Percentiles rank a stretch among this genome's conserved stretches.
phyloP scores from a whole-genome alignment of 2,329 filamentous ascomycete species.

The Verticillium zaregamsianum region DNA sequence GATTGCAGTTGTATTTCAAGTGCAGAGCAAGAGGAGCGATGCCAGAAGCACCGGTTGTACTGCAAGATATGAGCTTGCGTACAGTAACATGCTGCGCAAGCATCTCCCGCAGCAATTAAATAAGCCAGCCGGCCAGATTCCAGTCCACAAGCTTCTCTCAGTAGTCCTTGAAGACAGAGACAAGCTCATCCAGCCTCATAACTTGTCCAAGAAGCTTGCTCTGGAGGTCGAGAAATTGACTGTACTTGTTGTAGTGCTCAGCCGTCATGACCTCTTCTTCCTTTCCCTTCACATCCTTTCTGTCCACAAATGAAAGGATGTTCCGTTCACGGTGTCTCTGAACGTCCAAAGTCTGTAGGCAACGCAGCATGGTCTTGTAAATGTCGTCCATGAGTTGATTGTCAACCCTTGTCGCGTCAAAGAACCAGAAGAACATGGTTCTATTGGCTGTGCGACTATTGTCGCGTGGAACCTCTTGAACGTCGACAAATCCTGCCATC shows the following conservation, averaged over 20 bases:
- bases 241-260: constrained; percentile 64
- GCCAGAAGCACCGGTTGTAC: no score
- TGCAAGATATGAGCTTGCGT: no score
- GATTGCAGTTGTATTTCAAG: no score
- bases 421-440: constrained; percentile 90
- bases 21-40: no score
- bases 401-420: constrained; percentile 70
- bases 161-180: constrained; percentile 76
- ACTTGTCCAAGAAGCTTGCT: constrained; percentile 76
- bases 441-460: constrained; percentile 75
- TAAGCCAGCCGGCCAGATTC: no score
- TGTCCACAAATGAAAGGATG: constrained; percentile 75
- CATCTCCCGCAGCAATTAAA: no score
- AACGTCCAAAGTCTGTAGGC: constrained; percentile 72
- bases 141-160: background rate
- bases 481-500: constrained; percentile 78
- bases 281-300: constrained; percentile 79
- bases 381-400: constrained; percentile 71
- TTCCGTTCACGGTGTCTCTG: constrained; percentile 69
- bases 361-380: constrained; percentile 87
- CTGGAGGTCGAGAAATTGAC: constrained; percentile 57
- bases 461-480: constrained; percentile 92
- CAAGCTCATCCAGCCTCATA: constrained; percentile 75
- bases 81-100: no score
- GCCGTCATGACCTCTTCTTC: constrained; percentile 76